A percentile compares a stretch with the other conserved stretches of the same genome.
Conservation (phyloP, 2,329 filamentous ascomycete species). For the Xylariaceae sp. region DNA sequence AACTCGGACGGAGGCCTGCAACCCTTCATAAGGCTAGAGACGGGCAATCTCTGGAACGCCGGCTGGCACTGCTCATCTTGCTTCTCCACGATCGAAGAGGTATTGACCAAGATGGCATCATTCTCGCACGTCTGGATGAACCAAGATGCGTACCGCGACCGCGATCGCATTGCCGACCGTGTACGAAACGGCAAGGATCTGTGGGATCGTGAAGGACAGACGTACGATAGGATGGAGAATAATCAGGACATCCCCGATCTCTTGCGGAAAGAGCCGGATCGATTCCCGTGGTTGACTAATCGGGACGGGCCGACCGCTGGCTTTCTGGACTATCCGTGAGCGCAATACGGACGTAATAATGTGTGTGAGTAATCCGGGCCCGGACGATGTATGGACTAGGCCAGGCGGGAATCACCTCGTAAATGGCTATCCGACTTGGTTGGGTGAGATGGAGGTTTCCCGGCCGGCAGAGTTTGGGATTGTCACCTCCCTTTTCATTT, state of each 20-base stretch:
- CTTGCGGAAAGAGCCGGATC: constrained; percentile 36
- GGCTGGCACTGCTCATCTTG: constrained; percentile 59
- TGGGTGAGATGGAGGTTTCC: too few relatives aligned
- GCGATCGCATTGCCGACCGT: constrained; percentile 43
- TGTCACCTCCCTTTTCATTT: too few relatives aligned
- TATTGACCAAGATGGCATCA: constrained; percentile 51
- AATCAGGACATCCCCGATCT: constrained; percentile 51
- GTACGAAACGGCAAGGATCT: constrained; percentile 50
- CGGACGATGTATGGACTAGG: too few relatives aligned
- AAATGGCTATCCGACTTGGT: too few relatives aligned
- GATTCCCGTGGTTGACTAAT: constrained; percentile 43
- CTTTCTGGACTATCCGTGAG: constrained; percentile 40
- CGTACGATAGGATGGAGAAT: constrained; percentile 44
- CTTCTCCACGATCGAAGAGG: constrained; percentile 50
- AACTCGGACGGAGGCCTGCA: constrained; percentile 40
- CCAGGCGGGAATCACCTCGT: too few relatives aligned
- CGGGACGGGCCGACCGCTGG: constrained; percentile 44
- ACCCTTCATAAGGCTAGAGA: constrained; percentile 38
- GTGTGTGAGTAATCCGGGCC: too few relatives aligned
- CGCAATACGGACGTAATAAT: constrained; percentile 12
- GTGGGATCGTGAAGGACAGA: constrained; percentile 46
- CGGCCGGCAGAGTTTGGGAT: too few relatives aligned
- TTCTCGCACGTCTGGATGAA: constrained; percentile 54
- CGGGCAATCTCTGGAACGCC: constrained; percentile 29
- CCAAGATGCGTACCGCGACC: constrained; percentile 42